Percentiles rank a stretch among this genome's conserved stretches.
Conservation (phyloP, 345 rosid genomes). For the Iberis pinnata region DNA sequence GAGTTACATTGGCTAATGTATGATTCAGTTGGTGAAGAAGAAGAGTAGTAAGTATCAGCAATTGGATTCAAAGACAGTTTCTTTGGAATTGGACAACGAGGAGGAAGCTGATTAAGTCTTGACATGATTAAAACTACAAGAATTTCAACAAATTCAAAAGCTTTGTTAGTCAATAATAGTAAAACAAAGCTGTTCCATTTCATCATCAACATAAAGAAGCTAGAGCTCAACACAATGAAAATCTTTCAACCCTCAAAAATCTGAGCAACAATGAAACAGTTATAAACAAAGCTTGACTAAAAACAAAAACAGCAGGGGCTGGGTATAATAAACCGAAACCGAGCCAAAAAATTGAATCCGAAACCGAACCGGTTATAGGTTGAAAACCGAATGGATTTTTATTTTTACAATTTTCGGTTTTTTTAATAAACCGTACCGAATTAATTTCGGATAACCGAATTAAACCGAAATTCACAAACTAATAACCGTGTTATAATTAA, state of each 20-base stretch:
- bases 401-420: no score
- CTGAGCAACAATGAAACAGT: constrained; percentile 26
- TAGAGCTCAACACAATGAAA: neutral
- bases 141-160: neutral
- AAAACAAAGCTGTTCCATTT: neutral
- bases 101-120: constrained; percentile 64
- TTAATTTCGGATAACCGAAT: no score
- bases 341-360: no score
- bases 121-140: constrained; percentile 39
- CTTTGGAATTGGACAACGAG: constrained; percentile 62
- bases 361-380: no score
- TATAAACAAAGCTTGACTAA: no score
- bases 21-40: constrained; percentile 26
- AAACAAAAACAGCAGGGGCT: no score
- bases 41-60: constrained; percentile 30
- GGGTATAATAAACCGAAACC: no score
- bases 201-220: constrained; percentile 14
- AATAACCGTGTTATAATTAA: no score
- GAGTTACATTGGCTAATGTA: constrained; percentile 34
- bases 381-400: no score
- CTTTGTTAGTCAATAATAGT: constrained; percentile 5
- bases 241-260: neutral
- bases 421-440: no score
- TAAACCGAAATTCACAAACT: no score
- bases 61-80: constrained; percentile 30